phyloP scores from a whole-genome alignment of 139 green algal genomes.

The Chlorella sp. region DNA sequence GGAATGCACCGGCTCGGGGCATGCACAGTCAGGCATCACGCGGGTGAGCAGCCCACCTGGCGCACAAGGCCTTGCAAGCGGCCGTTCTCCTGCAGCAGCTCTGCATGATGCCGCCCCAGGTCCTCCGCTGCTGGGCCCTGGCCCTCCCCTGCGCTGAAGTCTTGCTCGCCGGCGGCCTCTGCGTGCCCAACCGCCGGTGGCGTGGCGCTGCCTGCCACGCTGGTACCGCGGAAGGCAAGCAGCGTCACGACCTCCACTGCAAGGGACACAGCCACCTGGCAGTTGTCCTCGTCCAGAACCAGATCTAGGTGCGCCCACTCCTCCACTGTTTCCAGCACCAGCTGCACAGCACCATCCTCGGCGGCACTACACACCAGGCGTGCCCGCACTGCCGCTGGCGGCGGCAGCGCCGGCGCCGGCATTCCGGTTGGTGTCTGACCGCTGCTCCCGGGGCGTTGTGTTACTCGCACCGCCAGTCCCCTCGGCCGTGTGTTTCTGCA shows the following conservation, averaged over 20 bases:
- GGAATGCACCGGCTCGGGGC: no score
- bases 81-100: slow-evolving; percentile 16
- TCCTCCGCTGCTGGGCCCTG: background rate
- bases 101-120: background rate
- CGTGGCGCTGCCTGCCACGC: background rate
- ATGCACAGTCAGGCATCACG: background rate
- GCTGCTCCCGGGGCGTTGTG: no score
- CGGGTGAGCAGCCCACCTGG: background rate
- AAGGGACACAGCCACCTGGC: background rate
- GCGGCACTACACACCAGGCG: background rate
- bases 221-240: background rate
- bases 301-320: background rate
- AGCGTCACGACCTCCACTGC: background rate
- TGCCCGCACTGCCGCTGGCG: background rate
- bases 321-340: background rate
- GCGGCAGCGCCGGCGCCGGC: background rate
- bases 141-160: background rate
- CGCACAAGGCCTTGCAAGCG: slow-evolving; percentile 14
- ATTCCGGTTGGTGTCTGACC: no score
- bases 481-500: no score
- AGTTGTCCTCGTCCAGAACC: background rate
- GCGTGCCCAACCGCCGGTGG: background rate
- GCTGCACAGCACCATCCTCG: background rate
- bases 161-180: background rate
- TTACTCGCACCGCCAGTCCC: no score